These are phyloP conservation scores for Closterium sp. DNA, from an alignment of 139 green algal species.

Conservation along the genomic window DNA sequence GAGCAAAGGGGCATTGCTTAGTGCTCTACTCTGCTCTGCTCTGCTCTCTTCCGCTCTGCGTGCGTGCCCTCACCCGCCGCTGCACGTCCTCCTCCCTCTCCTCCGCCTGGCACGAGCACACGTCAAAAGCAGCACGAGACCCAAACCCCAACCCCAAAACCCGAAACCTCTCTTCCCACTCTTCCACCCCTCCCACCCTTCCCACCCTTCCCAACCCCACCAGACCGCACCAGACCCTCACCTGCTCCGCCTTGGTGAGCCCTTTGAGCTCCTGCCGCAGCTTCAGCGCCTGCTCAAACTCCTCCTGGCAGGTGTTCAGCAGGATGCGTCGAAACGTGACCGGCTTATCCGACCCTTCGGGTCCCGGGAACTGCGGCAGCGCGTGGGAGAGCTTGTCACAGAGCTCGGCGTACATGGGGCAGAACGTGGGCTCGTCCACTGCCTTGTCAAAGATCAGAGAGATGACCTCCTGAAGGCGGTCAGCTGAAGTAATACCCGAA, in stretches of 20 bases:
- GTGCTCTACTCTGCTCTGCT: no score
- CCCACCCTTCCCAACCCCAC: no score
- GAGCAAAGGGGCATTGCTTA: slow-evolving; percentile 44
- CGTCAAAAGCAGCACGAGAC: slow-evolving; percentile 82
- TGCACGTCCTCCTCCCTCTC: slow-evolving; percentile 58
- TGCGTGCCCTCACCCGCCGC: no score
- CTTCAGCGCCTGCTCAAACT: slow-evolving; percentile 68
- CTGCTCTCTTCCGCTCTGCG: no score
- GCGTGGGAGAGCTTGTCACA: slow-evolving; percentile 56
- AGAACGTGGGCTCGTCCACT: slow-evolving; percentile 83
- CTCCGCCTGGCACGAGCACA: slow-evolving; percentile 98
- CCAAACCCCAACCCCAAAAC: no score
- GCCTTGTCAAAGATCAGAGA: slow-evolving; percentile 66
- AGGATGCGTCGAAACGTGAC: slow-evolving; percentile 85
- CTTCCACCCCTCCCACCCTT: no score
- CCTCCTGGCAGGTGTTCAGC: slow-evolving; percentile 97
- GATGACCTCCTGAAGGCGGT: slow-evolving; percentile 83
- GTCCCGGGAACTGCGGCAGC: slow-evolving; percentile 46
- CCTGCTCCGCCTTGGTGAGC: slow-evolving; percentile 30
- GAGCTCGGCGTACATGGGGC: slow-evolving; percentile 89
- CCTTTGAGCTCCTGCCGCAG: slow-evolving; percentile 24
- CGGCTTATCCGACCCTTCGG: slow-evolving; percentile 64
- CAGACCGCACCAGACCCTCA: background rate
- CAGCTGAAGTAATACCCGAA: slow-evolving; percentile 70
- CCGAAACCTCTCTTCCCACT: no score